These are phyloP conservation scores for Tricholoma terreum DNA, from an alignment of 768 basidiomycete species.

Conservation along the genomic window DNA sequence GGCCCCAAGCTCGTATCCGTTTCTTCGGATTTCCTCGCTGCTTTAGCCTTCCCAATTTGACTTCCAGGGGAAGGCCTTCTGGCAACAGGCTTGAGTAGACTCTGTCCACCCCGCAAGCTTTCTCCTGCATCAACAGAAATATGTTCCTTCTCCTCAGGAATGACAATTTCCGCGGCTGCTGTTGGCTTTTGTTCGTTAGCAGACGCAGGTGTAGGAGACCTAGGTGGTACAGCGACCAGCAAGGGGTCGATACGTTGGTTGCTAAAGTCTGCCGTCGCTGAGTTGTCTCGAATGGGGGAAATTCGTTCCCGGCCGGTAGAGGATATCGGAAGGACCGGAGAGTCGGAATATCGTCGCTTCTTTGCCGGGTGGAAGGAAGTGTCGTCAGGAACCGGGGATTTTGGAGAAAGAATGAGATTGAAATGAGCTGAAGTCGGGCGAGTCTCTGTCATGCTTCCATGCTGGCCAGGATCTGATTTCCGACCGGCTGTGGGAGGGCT, in stretches of 20 bases:
- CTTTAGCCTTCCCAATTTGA: conserved; percentile 42
- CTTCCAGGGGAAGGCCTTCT: conserved; percentile 51
- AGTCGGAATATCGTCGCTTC: conserved; percentile 43
- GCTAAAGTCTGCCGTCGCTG: conserved; percentile 30
- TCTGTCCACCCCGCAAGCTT: conserved; percentile 18
- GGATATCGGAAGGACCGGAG: conserved; percentile 25
- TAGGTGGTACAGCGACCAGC: conserved; percentile 15
- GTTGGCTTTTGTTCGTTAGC: conserved; percentile 16
- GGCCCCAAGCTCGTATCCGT: conserved; percentile 6
- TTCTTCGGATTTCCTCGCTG: conserved; percentile 43
- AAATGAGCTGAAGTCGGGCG: conserved; percentile 5
- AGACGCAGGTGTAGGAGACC: conserved; percentile 23
- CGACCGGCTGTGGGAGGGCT: conserved; percentile 6
- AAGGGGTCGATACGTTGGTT: conserved; percentile 28
- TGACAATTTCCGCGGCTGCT: conserved; percentile 9
- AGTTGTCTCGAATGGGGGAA: conserved; percentile 29
- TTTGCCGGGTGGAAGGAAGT: conserved; percentile 29
- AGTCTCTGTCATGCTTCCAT: neutral
- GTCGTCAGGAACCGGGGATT: conserved; percentile 5
- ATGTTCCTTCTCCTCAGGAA: conserved; percentile 1
- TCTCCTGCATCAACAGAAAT: neutral
- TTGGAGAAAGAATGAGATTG: conserved; percentile 13
- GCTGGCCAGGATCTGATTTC: conserved; percentile 16
- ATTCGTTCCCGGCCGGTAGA: conserved; percentile 27
- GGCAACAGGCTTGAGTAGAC: conserved; percentile 29